Evolutionary conservation across 306 rosid species (phyloP), one percentile per base, ranked within the genome.

Genomic region (Gastrolobium villosum): DNA sequence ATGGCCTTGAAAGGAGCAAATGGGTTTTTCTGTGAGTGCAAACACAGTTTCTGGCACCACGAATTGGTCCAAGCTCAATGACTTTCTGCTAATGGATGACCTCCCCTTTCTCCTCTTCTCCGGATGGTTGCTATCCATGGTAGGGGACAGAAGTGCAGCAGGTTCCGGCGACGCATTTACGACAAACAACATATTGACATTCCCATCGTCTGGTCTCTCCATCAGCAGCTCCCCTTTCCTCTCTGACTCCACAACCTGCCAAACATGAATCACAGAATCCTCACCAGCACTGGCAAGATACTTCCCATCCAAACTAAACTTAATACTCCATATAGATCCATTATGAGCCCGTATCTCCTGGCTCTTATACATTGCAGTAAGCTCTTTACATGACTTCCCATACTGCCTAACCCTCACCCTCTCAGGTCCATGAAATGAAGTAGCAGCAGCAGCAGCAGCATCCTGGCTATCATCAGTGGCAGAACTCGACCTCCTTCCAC

Each of bases 391-490:
- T 1, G 96, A 84, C 59, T 96, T 96, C 40, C 99, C 99, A 75
- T 93, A 96, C 67, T 93, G 98, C 82, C 89, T 80, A 5, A 93
- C 98, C 70, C 89, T 81, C 66, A 91, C 90, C 69, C 93, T 93
- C 86, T 93, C 97, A n/a, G 96, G 98, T 11, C 96, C 93, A 65
- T 93, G 99, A 81, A 91, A 91, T 0, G 86, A 20, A 20, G 26
- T 20, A 20, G 26, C 26, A 20, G 26, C 26, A 20, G 26, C 26
- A 20, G 26, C 26, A 20, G 26, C 39, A 34, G 78, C 90, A 40
- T 96, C 99, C 76, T 96, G 99, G 77, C 99, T 93, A 76, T 96
- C 99, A 80, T 96, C 99, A 0, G 99, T 93, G 30, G 97, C 99
- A 2, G 99, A 96, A 73, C 99, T 96, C 2, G 98, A 96, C 86